Base-by-base conservation (phyloP, 176 grass and related monocot genomes). In the Ampelocalamus luodianensis region DNA sequence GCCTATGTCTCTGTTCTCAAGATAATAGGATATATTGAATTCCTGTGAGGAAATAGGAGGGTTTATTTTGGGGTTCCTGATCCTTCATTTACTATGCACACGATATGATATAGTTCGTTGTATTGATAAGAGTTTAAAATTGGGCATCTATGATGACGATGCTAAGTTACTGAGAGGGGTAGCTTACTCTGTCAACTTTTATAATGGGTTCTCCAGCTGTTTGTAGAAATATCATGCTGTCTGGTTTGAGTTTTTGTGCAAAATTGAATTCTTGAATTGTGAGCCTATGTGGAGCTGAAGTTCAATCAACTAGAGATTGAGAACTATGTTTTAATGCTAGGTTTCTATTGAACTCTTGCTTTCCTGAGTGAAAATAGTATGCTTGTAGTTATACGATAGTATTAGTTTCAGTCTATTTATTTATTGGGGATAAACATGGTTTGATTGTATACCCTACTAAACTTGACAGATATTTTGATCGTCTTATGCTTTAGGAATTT, bases 291-390 rank as follows among this genome's bases (percentile, higher is more conserved):
- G 39, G 8, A 5, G 8, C n/a, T 56, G 2, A 54, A 40, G 34
- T 38, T 58, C 51, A 60, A 73, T 73, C 51, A 46, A 60, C 23
- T n/a, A 45, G 53, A 45, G 67, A 6, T 46, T 60, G 67, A 59
- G n/a, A 5, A 56, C 8, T 59, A 10, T 40, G 79, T 0, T 59
- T 17, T 44, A 72, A 39, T 22, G 15, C 44, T 55, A 14, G 16
- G n/a, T 58, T 71, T 42, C 10, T 29, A 44, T 56, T 39, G 66
- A 59, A 71, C 1, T 27, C 4, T 14, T 59, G 15, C 51, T 29
- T 82, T 58, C 14, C 66, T 82, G 66, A 68, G 53, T 68, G 32
- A 51, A 24, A 76, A 69, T 27, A 9, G 20, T 70, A 27, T 68
- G 48, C 29, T 29, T 29, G 29, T 29, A 29, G 29, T 29, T 29